A percentile compares a stretch with the other conserved stretches of the same genome.
These are phyloP conservation scores for Nepenthes gracilis DNA, from an alignment of 148 eudicot species.

Conservation along the genomic window DNA sequence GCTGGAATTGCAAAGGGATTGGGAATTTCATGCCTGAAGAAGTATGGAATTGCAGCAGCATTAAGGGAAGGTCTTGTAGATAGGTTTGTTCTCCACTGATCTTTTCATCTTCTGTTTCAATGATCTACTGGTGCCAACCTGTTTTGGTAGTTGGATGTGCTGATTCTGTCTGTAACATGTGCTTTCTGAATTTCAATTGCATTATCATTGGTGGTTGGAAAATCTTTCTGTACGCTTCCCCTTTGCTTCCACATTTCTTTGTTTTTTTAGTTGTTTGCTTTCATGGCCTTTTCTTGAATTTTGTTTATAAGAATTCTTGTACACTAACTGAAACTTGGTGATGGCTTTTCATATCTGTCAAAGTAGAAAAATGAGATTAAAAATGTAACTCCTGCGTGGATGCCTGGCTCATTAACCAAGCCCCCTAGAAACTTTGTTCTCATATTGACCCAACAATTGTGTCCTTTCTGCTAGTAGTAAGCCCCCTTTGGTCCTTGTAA, in stretches of 20 bases:
- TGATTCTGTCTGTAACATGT: background rate
- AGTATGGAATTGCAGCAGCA: constrained; percentile 52
- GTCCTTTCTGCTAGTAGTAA: too few relatives aligned
- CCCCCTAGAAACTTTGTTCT: too few relatives aligned
- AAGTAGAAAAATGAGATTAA: too few relatives aligned
- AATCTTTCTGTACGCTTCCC: background rate
- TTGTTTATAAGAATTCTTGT: too few relatives aligned
- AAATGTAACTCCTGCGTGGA: too few relatives aligned
- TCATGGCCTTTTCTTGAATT: too few relatives aligned
- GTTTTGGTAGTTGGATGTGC: background rate
- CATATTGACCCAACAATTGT: too few relatives aligned
- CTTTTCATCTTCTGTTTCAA: background rate
- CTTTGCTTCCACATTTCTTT: background rate
- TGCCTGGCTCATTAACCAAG: too few relatives aligned
- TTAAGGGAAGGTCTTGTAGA: constrained; percentile 67
- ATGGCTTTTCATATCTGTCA: too few relatives aligned
- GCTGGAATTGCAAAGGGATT: constrained; percentile 90
- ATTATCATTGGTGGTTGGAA: background rate
- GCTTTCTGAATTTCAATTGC: background rate
- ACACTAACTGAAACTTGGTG: too few relatives aligned
- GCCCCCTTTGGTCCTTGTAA: too few relatives aligned
- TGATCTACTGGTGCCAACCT: background rate
- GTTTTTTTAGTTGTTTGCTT: too few relatives aligned
- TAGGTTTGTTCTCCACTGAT: constrained; percentile 35
- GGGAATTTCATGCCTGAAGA: constrained; percentile 71